These are phyloP conservation scores for Alternaria sp. DNA, from an alignment of 2,329 filamentous ascomycete species.

Conservation along the genomic window DNA sequence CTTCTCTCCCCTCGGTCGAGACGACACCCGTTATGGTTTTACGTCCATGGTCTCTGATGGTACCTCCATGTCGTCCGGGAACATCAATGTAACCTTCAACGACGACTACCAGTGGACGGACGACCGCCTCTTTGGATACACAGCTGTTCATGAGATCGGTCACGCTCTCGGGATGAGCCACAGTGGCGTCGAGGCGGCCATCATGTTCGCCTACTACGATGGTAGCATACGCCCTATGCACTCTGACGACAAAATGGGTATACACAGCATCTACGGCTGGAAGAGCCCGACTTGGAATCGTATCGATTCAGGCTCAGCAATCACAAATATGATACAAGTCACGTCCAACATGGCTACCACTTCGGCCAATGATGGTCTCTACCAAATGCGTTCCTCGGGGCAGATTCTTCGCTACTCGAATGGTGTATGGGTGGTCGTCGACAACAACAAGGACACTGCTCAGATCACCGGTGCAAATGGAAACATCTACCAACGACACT, in stretches of 20 bases:
- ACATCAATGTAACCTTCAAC: constrained; percentile 40
- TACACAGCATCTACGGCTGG: constrained; percentile 39
- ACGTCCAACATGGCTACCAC: constrained; percentile 13
- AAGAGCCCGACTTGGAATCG: constrained; percentile 31
- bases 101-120: constrained; percentile 37
- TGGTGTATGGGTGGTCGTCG: constrained; percentile 25
- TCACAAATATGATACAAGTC: constrained; percentile 25
- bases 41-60: constrained; percentile 37
- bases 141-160: constrained; percentile 37
- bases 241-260: constrained; percentile 35
- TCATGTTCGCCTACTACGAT: constrained; percentile 40
- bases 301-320: constrained; percentile 27
- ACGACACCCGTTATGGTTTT: constrained; percentile 28
- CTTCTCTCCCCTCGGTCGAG: constrained; percentile 28
- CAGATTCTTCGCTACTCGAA: constrained; percentile 30
- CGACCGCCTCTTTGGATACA: constrained; percentile 35
- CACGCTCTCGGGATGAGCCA: constrained; percentile 38
- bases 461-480: constrained; percentile 35
- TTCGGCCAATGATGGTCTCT: constrained; percentile 29
- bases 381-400: constrained; percentile 34
- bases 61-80: constrained; percentile 23
- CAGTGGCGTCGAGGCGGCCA: constrained; percentile 32
- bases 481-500: constrained; percentile 34
- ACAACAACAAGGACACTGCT: constrained; percentile 34
- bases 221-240: constrained; percentile 29